These are phyloP conservation scores for Monilinia vaccinii-corymbosi DNA, from an alignment of 2,329 filamentous ascomycete species.

Conservation along the genomic window DNA sequence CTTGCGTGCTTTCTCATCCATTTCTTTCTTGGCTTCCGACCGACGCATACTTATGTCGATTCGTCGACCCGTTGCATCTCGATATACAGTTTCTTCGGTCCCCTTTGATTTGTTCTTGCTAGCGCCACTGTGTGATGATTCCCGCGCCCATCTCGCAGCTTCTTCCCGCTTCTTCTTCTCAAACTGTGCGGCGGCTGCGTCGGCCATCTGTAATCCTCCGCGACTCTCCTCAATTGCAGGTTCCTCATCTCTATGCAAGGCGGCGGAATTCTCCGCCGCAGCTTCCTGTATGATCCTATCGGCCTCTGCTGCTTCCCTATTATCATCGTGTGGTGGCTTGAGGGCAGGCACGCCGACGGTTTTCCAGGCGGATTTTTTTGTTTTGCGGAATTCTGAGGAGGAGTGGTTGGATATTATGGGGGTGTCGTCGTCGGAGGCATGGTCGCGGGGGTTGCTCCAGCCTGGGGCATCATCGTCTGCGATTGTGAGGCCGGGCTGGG, in stretches of 20 bases:
- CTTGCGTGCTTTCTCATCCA: conserved; percentile 58
- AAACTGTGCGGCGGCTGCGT: conserved; percentile 62
- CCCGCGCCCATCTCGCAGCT: conserved; percentile 38
- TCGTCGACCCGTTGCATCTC: conserved; percentile 87
- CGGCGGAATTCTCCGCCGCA: conserved; percentile 55
- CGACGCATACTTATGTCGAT: conserved; percentile 89
- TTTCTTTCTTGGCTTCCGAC: conserved; percentile 73
- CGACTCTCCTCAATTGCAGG: conserved; percentile 81
- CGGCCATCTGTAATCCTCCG: conserved; percentile 79
- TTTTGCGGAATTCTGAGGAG: conserved; percentile 57
- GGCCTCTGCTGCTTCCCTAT: conserved; percentile 67
- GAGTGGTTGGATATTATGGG: conserved; percentile 40
- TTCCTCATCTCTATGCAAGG: conserved; percentile 39
- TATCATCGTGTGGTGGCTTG: conserved; percentile 36
- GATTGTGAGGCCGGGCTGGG: conserved; percentile 47
- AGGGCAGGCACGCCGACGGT: conserved; percentile 42
- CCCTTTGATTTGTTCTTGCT: conserved; percentile 31
- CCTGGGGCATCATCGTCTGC: conserved; percentile 50
- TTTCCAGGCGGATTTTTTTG: conserved; percentile 78
- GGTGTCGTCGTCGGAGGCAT: conserved; percentile 42
- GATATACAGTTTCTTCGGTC: conserved; percentile 79
- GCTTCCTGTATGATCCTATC: conserved; percentile 70
- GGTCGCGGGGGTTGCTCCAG: conserved; percentile 34
- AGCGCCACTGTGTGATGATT: conserved; percentile 22
- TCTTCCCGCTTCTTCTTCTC: conserved; percentile 59